These are phyloP conservation scores for Poteriospumella lacustris DNA, from an alignment of 108 stramenopile genomes.

Conservation along the genomic window DNA sequence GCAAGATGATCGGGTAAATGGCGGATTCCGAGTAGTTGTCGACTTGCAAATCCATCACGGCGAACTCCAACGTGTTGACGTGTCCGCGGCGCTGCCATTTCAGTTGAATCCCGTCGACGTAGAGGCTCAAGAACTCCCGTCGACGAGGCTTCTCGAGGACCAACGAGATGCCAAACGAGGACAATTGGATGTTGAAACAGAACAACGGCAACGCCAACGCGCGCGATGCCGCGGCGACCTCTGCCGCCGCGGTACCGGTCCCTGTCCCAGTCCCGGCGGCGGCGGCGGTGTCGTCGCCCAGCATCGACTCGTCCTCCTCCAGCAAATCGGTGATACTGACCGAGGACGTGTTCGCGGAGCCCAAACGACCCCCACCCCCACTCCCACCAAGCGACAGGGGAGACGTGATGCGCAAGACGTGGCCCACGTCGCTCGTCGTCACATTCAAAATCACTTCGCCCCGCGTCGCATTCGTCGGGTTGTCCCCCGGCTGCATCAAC, in stretches of 20 bases:
- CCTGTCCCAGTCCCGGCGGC: too few species aligned
- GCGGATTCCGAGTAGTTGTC: slow-evolving; percentile 22
- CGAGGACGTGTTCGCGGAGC: too few species aligned
- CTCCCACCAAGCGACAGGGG: too few species aligned
- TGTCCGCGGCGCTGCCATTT: not conserved
- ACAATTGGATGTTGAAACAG: not conserved
- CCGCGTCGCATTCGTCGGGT: not conserved
- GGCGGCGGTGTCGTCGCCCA: too few species aligned
- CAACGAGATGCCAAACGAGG: slow-evolving; percentile 13
- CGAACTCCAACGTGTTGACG: not conserved
- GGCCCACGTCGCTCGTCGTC: not conserved
- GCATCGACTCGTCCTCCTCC: too few species aligned
- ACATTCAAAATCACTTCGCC: not conserved
- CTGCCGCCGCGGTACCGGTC: too few species aligned
- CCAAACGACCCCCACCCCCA: too few species aligned
- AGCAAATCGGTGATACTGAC: too few species aligned
- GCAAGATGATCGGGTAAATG: slow-evolving; percentile 6
- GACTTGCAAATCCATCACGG: slow-evolving; percentile 16
- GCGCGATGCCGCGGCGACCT: too few species aligned
- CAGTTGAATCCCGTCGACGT: not conserved
- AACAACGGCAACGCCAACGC: not conserved
- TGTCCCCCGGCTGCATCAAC: not conserved
- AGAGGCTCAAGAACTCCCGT: slow-evolving; percentile 22
- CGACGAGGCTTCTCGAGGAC: slow-evolving; percentile 12
- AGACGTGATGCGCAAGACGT: not conserved